Evolutionary conservation across 257 asterid genomes (phyloP).

Genomic region (Gentiana straminea): DNA sequence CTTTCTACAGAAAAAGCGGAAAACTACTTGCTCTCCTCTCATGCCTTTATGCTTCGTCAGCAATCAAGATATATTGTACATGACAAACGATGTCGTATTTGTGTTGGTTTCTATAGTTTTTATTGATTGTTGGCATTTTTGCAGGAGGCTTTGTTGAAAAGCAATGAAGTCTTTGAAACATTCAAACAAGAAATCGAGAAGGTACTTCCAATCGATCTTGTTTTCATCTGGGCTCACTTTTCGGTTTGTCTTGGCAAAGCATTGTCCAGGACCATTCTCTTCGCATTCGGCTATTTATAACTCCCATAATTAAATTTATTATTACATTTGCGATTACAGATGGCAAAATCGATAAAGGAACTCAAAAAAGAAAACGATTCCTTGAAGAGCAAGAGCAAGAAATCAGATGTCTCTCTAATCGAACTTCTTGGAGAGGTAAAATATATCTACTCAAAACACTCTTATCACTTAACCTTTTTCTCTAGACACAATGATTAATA

Average conservation of each 20-base stretch:
- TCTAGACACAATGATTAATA: background rate
- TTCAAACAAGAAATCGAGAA: slow-evolving; percentile 93
- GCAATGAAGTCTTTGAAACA: slow-evolving; percentile 95
- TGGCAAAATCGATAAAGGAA: slow-evolving; percentile 86
- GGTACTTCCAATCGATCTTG: slow-evolving; percentile 27
- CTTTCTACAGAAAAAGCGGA: no score
- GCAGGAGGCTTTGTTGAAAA: slow-evolving; percentile 95
- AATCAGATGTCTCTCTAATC: slow-evolving; percentile 73
- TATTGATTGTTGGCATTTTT: background rate
- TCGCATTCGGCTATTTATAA: background rate
- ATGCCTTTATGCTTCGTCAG: no score
- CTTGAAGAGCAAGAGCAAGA: slow-evolving; percentile 74
- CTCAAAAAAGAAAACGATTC: slow-evolving; percentile 79
- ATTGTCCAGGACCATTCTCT: slow-evolving; percentile 1
- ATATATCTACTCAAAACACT: background rate
- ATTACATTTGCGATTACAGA: slow-evolving; percentile 30
- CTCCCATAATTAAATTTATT: background rate
- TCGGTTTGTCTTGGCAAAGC: background rate
- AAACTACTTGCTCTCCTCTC: no score
- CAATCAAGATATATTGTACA: no score
- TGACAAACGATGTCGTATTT: no score
- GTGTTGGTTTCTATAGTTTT: background rate
- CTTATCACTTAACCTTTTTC: background rate
- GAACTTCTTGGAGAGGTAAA: slow-evolving; percentile 90
- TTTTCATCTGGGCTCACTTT: no score